Conservation (phyloP, 495 filamentous ascomycete genomes). For the Trichoderma gamsii region DNA sequence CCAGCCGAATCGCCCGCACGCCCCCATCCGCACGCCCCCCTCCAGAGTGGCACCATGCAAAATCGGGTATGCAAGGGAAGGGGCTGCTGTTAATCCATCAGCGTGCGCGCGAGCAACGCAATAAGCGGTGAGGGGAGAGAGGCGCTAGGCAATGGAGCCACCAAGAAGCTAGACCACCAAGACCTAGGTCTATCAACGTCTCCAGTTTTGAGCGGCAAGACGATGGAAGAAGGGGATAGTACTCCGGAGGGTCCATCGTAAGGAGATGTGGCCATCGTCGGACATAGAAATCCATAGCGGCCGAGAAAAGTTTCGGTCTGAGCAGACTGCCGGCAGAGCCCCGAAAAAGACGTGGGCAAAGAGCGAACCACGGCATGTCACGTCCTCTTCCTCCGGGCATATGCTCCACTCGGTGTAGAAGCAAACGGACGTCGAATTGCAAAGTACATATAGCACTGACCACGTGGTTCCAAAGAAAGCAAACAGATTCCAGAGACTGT, state of each 20-base stretch:
- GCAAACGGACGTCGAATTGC: constrained; percentile 8
- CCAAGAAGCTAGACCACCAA: background rate
- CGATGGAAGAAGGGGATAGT: background rate
- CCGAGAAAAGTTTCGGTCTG: constrained; percentile 1
- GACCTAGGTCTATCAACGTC: background rate
- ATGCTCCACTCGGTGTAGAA: constrained; percentile 8
- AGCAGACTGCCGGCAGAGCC: background rate
- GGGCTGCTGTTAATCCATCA: constrained; percentile 5
- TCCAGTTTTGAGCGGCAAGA: background rate
- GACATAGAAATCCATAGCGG: background rate
- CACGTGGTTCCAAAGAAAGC: constrained; percentile 12
- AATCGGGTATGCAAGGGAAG: constrained; percentile 14
- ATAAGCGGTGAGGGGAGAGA: constrained; percentile 9
- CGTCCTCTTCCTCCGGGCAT: background rate
- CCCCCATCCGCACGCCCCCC: background rate
- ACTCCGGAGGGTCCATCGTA: background rate
- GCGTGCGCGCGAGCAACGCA: background rate
- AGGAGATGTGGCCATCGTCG: background rate
- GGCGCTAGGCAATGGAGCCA: constrained; percentile 9
- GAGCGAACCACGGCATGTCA: constrained; percentile 7
- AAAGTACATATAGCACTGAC: constrained; percentile 1
- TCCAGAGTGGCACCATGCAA: constrained; percentile 8
- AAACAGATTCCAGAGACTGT: constrained; percentile 3
- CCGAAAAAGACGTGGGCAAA: background rate
- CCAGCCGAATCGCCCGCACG: background rate